Conservation (phyloP, 1,139 yeast species). For the Torulaspora pretoriensis region DNA sequence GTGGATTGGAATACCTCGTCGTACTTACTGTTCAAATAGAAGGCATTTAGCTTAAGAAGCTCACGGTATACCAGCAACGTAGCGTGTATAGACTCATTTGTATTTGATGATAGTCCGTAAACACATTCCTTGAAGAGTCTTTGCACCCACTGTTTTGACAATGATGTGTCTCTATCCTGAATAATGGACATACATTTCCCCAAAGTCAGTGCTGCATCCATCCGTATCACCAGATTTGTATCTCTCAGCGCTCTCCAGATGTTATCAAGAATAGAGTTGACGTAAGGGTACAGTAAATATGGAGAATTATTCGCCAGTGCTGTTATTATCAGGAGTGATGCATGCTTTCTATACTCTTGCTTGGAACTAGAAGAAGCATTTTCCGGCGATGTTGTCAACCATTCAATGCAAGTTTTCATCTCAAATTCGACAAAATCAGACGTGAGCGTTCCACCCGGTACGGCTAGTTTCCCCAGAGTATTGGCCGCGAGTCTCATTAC, state of each 20-base stretch:
- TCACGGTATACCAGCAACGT: conserved; percentile 79
- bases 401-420: conserved; percentile 82
- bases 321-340: conserved; percentile 78
- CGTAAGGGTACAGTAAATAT: conserved; percentile 71
- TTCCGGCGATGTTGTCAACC: conserved; percentile 62
- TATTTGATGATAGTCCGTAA: conserved; percentile 44
- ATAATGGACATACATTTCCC: conserved; percentile 75
- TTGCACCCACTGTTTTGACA: conserved; percentile 70
- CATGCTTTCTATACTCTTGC: conserved; percentile 82
- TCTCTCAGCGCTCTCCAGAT: conserved; percentile 88
- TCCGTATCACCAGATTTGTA: conserved; percentile 65
- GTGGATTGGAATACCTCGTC: conserved; percentile 76
- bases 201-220: conserved; percentile 80
- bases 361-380: conserved; percentile 50
- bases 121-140: conserved; percentile 62
- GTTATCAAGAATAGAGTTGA: conserved; percentile 72
- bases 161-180: conserved; percentile 69
- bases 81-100: conserved; percentile 78
- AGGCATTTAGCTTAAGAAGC: conserved; percentile 60
- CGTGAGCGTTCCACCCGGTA: conserved; percentile 83
- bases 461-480: conserved; percentile 82
- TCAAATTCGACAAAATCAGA: conserved; percentile 93
- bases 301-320: conserved; percentile 89
- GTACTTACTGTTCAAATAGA: conserved; percentile 66
- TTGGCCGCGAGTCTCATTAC: conserved; percentile 85